Percentiles rank a stretch among this genome's conserved stretches.
Conservation (phyloP, 73 alveolate genomes). For the Paramecium primaurelia region DNA sequence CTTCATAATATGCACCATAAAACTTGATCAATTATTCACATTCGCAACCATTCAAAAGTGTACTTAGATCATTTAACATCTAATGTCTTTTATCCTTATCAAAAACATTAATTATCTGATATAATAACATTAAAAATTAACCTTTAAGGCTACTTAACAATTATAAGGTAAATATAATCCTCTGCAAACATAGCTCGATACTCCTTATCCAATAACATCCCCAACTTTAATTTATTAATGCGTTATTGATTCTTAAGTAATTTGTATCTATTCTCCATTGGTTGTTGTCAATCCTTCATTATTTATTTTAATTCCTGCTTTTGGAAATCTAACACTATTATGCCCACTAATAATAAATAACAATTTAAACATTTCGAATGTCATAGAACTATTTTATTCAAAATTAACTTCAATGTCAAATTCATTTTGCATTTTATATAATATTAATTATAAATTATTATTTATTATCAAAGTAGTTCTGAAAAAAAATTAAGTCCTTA, state of each 20-base stretch:
- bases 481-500: background rate
- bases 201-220: slow-evolving; percentile 70
- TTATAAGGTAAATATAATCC: slow-evolving; percentile 63
- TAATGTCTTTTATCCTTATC: slow-evolving; percentile 72
- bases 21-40: slow-evolving; percentile 64
- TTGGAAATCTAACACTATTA: slow-evolving; percentile 47
- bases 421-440: background rate
- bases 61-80: slow-evolving; percentile 65
- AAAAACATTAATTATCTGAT: slow-evolving; percentile 67
- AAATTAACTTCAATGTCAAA: background rate
- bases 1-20: slow-evolving; percentile 86
- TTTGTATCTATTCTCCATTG: slow-evolving; percentile 9
- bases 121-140: background rate
- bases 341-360: slow-evolving; percentile 32
- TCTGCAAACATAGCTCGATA: slow-evolving; percentile 66
- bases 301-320: slow-evolving; percentile 48
- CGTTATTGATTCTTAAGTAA: slow-evolving; percentile 21
- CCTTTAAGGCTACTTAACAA: slow-evolving; percentile 66
- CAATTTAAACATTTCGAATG: slow-evolving; percentile 6
- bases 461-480: background rate
- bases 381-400: slow-evolving; percentile 14
- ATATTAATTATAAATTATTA: background rate
- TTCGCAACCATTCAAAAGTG: slow-evolving; percentile 27
- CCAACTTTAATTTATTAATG: slow-evolving; percentile 46
- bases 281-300: slow-evolving; percentile 53